Conservation (phyloP, 768 basidiomycete genomes). For the Auriculariales sp. region DNA sequence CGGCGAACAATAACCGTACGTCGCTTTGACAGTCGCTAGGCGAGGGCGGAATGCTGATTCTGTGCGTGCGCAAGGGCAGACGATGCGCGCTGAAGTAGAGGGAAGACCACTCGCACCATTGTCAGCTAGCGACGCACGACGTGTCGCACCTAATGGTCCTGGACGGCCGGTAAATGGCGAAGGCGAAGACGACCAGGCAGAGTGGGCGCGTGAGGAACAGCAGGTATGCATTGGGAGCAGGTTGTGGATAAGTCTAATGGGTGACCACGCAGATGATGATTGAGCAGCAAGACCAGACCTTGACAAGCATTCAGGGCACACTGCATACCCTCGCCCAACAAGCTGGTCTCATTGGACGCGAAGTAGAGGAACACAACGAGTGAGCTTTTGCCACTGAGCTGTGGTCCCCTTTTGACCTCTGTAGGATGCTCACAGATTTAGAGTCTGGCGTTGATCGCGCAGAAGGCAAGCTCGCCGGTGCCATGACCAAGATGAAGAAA, state of each 20-base stretch:
- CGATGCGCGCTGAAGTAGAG: constrained; percentile 54
- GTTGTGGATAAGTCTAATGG: neutral
- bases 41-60: neutral
- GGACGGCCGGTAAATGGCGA: too few species aligned
- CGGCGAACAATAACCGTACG: constrained; percentile 67
- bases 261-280: constrained; percentile 53
- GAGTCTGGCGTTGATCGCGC: constrained; percentile 59
- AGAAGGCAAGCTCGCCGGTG: constrained; percentile 46
- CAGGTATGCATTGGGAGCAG: constrained; percentile 33
- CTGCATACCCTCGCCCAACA: constrained; percentile 75
- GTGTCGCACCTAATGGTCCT: too few species aligned
- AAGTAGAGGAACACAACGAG: constrained; percentile 88
- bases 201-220: constrained; percentile 80
- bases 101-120: neutral
- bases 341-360: constrained; percentile 87
- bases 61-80: constrained; percentile 35
- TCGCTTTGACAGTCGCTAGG: constrained; percentile 5
- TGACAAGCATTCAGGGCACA: constrained; percentile 79
- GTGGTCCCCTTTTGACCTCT: constrained; percentile 2
- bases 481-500: constrained; percentile 55
- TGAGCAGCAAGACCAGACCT: constrained; percentile 75
- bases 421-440: constrained; percentile 69
- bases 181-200: constrained; percentile 50
- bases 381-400: constrained; percentile 21
- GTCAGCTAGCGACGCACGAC: too few species aligned